Base-by-base conservation (phyloP, 2,329 filamentous ascomycete genomes). In the Hawksworthiomyces lignivorus region DNA sequence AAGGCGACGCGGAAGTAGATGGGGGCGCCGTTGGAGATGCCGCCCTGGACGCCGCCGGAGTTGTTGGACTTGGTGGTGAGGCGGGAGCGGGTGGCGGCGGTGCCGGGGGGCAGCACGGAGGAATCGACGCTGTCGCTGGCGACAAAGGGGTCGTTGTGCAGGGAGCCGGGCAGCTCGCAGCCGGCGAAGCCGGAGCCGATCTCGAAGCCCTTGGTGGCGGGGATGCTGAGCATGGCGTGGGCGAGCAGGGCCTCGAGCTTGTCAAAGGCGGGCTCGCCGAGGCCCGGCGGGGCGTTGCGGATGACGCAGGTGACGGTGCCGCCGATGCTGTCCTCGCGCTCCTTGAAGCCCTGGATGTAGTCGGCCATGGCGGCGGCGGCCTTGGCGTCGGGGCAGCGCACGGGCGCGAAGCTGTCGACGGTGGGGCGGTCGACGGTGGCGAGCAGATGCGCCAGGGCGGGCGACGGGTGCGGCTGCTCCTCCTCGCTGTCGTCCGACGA, bases 1-100 rank as follows among this genome's bases (percentile, higher is more conserved):
- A 97, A 97, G 14, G 79, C 89, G 5, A 95, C 82, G 38, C 84
- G 80, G 77, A 97, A 97, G 73, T 92, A 97, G 67, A 97, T 87
- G 45, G 82, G 83, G 28, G 87, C 86, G 44, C 90, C 92, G 63
- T 97, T 97, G 38, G 84, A 83, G 64, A 97, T 97, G 39, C 90
- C 90, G 32, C 90, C 92, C 68, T 97, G 90, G 53, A 97, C 87
- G 50, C 90, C 92, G 11, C 90, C 90, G 3, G 84, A 90, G 70
- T 95, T 88, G 70, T 97, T 97, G 20, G 90, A 96, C 69, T 84
- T 85, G 43, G 90, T 96, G 8, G 80, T 82, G 40, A 96, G 74
- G 48, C 71, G 74, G 15, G 84, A 77, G 45, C 69, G 66, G 22
- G 67, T 62, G 14, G 72, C 61, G 22, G 69, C 70, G 18, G 64